A percentile compares a stretch with the other conserved stretches of the same genome.
Evolutionary conservation across 257 asterid genomes (phyloP).

Genomic region (Petunia axillaris): DNA sequence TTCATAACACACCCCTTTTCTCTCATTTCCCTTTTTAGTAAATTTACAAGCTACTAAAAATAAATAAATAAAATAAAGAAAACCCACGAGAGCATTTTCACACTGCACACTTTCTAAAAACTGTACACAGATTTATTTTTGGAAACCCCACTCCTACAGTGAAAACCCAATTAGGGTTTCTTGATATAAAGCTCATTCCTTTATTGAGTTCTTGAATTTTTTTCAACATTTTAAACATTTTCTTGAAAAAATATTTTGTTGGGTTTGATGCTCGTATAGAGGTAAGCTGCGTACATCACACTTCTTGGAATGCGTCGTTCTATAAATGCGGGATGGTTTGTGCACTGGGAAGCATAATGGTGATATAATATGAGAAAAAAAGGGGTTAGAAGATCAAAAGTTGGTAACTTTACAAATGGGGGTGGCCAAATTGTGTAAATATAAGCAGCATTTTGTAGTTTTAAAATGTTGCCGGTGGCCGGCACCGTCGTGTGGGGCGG

Average conservation of each 20-base stretch:
- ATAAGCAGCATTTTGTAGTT: slow-evolving; percentile 42
- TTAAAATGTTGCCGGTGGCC: slow-evolving; percentile 37
- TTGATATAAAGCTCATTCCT: background rate
- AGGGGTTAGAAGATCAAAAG: slow-evolving; percentile 39
- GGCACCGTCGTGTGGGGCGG: slow-evolving; percentile 37
- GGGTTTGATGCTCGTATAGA: background rate
- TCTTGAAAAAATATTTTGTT: background rate
- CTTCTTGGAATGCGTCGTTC: too few relatives aligned
- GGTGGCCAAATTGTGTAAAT: slow-evolving; percentile 65
- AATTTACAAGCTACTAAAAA: background rate
- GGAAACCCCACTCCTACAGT: slow-evolving; percentile 22
- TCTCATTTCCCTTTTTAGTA: background rate
- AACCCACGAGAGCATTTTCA: background rate
- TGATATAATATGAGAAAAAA: slow-evolving; percentile 37
- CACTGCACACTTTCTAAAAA: background rate
- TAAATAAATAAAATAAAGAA: background rate
- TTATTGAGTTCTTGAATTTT: background rate
- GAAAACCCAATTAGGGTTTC: slow-evolving; percentile 25
- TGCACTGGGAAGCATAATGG: slow-evolving; percentile 8
- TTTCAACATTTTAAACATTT: background rate
- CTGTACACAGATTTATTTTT: background rate
- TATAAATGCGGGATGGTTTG: too few relatives aligned
- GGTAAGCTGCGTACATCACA: too few relatives aligned
- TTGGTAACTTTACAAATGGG: slow-evolving; percentile 53
- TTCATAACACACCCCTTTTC: background rate